Conservation (phyloP, 1,139 yeast species). For the Candida sp. region DNA sequence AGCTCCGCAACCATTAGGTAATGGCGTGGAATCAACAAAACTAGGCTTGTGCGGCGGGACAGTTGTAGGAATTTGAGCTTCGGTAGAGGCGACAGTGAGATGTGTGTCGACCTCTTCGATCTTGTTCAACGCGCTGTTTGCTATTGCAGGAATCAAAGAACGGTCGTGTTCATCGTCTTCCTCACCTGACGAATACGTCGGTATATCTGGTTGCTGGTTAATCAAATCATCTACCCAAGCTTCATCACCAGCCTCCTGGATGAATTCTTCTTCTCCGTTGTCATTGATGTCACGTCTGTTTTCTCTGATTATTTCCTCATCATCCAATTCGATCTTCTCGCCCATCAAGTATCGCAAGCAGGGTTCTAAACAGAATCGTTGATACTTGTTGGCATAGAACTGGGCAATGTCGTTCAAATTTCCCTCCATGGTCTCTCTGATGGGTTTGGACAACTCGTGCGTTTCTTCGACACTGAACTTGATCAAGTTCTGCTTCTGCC, state of each 20-base stretch:
- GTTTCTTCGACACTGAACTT: constrained; percentile 79
- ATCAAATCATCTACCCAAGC: constrained; percentile 52
- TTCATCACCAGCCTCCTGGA: constrained; percentile 43
- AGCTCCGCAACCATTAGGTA: constrained; percentile 95
- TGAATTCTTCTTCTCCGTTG: constrained; percentile 20
- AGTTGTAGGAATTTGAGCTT: neutral
- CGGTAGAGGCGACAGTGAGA: too few relatives aligned
- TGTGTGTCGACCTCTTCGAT: too few relatives aligned
- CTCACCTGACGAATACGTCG: constrained; percentile 29
- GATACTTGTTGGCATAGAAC: constrained; percentile 56
- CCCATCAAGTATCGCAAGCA: constrained; percentile 83
- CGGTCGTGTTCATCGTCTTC: constrained; percentile 24
- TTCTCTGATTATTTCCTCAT: constrained; percentile 28
- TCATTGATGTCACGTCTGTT: constrained; percentile 22
- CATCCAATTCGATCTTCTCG: constrained; percentile 64
- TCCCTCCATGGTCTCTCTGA: constrained; percentile 52
- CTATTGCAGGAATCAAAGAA: constrained; percentile 27
- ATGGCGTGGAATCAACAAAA: constrained; percentile 77
- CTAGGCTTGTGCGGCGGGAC: constrained; percentile 1
- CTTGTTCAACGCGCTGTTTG: constrained; percentile 15
- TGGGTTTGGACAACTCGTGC: constrained; percentile 58
- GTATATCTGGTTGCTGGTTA: constrained; percentile 36
- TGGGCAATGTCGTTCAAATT: constrained; percentile 60
- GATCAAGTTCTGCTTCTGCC: constrained; percentile 28
- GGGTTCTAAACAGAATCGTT: constrained; percentile 78